Evolutionary conservation across 768 basidiomycete species (phyloP).

Genomic region (Suillus luteus): DNA sequence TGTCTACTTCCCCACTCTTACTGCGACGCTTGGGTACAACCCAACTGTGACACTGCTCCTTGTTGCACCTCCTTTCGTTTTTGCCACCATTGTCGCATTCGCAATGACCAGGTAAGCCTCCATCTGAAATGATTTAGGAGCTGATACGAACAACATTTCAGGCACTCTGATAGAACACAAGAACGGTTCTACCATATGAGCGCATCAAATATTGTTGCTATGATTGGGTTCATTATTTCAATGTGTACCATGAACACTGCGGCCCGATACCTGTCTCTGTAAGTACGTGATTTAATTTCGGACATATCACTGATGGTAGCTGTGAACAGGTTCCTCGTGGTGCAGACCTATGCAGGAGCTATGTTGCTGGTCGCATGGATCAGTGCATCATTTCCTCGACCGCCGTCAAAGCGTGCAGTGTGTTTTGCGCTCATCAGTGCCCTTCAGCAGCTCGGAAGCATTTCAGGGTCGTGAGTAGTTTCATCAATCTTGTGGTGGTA

Average conservation of each 20-base stretch:
- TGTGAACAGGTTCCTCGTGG: conserved; percentile 65
- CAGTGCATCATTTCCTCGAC: conserved; percentile 63
- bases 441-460: conserved; percentile 81
- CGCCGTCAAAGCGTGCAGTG: conserved; percentile 86
- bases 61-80: conserved; percentile 75
- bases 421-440: conserved; percentile 82
- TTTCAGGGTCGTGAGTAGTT: conserved; percentile 71
- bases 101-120: conserved; percentile 46
- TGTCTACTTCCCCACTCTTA: conserved; percentile 78
- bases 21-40: conserved; percentile 67
- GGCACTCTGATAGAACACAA: conserved; percentile 67
- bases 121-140: not conserved
- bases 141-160: conserved; percentile 20
- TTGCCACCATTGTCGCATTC: conserved; percentile 59
- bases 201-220: conserved; percentile 53
- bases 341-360: conserved; percentile 70
- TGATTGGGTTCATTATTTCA: conserved; percentile 69
- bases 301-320: conserved; percentile 10
- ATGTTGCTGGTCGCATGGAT: conserved; percentile 61
- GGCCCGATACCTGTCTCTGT: conserved; percentile 70
- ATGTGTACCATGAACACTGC: conserved; percentile 63
- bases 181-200: conserved; percentile 77
- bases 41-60: conserved; percentile 66
- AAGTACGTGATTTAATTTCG: conserved; percentile 23
- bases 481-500: not conserved